Base-by-base conservation (phyloP, 176 grass and related monocot genomes). In the Poa annua region DNA sequence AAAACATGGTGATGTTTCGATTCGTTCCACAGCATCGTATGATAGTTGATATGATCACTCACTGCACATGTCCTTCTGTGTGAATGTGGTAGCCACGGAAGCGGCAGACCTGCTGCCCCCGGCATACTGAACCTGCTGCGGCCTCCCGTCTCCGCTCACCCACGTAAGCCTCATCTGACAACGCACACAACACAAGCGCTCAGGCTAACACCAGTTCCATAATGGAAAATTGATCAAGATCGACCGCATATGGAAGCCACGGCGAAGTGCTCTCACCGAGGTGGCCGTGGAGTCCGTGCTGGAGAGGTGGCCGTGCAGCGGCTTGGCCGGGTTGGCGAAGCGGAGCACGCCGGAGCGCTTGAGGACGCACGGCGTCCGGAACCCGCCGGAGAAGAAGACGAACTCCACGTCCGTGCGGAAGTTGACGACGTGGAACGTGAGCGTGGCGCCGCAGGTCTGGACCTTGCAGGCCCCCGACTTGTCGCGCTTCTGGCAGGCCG, bases 401-500 rank as follows among this genome's bases (percentile, higher is more conserved):
- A 97, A 97, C 74, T 94, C 91, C 50, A 97, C 74, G 19, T 94
- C 89, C 42, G 94, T 97, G 74, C 94, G 85, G 77, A 94, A 88
- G 91, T 97, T 97, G 85, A 97, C 48, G 53, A 92, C 80, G 75
- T 94, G 94, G 89, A 97, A 97, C 25, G 82, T 86, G 24, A 97
- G 63, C 4, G 85, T 88, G 76, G 87, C 89, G 42, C 82, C 72
- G 86, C 94, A 94, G 25, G 83, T 88, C 29, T 63, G 85, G 48
- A 86, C n/a, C 60, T 60, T 11, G 75, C 94, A 92, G 15, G 61
- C 57, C 9, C 84, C 75, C 4, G 84, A 80, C 21, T 55, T 41
- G 66, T 44, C 39, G 20, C 81, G 78, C 65, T 71, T 75, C 33
- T 74, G 71, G 82, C 94, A 97, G 20, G 15, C 38, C 12, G 81